Conservation (phyloP, 2,329 filamentous ascomycete genomes). For the Stagonosporopsis vannaccii region DNA sequence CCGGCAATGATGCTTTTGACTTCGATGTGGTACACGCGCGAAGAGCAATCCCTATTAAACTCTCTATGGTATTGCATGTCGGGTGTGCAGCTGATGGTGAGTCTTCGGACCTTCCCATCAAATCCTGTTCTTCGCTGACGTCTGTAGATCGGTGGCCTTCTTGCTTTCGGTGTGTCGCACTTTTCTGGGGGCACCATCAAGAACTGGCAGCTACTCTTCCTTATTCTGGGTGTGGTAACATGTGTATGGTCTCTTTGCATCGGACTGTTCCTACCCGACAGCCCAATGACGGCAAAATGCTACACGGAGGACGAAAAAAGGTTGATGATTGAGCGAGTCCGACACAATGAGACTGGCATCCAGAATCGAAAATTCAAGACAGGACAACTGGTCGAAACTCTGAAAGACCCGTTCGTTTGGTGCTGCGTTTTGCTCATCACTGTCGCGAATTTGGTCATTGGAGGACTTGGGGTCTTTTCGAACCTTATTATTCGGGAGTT, state of each 20-base stretch:
- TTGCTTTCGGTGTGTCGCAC: not conserved
- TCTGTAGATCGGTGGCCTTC: not conserved
- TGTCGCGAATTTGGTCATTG: not conserved
- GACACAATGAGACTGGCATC: conserved; percentile 1
- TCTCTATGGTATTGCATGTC: not conserved
- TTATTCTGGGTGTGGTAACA: not conserved
- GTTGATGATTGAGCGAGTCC: not conserved
- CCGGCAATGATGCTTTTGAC: not conserved
- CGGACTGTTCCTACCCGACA: not conserved
- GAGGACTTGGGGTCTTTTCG: not conserved
- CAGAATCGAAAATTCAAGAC: not conserved
- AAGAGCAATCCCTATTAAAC: not conserved
- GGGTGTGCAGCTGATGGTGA: not conserved
- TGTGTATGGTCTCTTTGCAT: not conserved
- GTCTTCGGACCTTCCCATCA: not conserved
- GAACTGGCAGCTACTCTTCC: not conserved
- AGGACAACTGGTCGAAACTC: not conserved
- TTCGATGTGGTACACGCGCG: conserved; percentile 1
- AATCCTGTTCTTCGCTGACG: not conserved
- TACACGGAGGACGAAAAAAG: not conserved
- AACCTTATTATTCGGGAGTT: not conserved
- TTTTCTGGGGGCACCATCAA: not conserved
- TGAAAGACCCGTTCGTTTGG: not conserved
- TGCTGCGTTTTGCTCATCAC: not conserved
- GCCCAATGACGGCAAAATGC: not conserved